phyloP scores from a whole-genome alignment of 306 rosid species.

The Inga leiocalycina region DNA sequence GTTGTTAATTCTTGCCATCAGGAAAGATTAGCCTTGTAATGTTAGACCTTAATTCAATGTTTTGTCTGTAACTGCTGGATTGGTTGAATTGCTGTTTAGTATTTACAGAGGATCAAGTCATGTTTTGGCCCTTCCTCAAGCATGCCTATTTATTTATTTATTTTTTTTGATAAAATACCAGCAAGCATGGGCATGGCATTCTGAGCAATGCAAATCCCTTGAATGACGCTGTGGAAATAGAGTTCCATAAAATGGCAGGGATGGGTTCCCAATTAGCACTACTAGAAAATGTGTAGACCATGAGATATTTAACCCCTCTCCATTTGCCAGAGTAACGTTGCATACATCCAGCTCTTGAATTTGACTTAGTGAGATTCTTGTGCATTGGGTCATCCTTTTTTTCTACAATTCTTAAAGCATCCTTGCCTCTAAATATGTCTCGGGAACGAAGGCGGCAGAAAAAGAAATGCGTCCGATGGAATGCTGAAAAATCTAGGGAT shows the following conservation, averaged over 20 bases:
- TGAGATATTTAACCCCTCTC: neutral
- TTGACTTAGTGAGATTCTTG: too few relatives aligned
- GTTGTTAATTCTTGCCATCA: neutral
- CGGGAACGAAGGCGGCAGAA: slow-evolving; percentile 49
- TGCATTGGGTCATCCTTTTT: too few relatives aligned
- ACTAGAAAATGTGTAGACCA: too few relatives aligned
- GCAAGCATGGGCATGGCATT: neutral
- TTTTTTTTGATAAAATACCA: too few relatives aligned
- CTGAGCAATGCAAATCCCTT: neutral
- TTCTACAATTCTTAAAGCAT: neutral
- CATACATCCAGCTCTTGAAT: too few relatives aligned
- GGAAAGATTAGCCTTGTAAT: neutral
- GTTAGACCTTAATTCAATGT: neutral
- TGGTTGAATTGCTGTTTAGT: neutral
- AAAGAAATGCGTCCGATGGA: slow-evolving; percentile 44
- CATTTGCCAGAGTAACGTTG: too few relatives aligned
- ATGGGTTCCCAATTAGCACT: neutral
- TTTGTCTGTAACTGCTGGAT: neutral
- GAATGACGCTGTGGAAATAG: neutral
- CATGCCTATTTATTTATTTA: neutral
- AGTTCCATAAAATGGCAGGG: neutral
- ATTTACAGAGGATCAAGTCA: neutral
- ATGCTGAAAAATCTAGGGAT: slow-evolving; percentile 23
- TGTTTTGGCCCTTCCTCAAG: neutral
- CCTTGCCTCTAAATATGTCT: slow-evolving; percentile 58